phyloP scores from a whole-genome alignment of 2,329 filamentous ascomycete species.

The Diatrype stigma region DNA sequence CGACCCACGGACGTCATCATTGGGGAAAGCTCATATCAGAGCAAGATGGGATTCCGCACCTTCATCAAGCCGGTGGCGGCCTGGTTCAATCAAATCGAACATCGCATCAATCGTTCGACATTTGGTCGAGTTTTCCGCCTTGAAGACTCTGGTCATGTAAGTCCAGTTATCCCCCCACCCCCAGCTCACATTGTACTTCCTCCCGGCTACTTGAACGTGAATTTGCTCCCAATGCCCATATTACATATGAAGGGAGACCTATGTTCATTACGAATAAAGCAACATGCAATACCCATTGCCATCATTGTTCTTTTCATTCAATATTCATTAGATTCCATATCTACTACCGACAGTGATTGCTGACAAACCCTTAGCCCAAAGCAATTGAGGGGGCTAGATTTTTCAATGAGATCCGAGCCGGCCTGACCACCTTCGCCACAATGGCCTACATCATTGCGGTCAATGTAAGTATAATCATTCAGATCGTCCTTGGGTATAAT shows the following conservation, averaged over 20 bases:
- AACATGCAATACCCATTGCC: background rate
- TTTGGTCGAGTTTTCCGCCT: constrained; percentile 58
- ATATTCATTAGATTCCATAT: background rate
- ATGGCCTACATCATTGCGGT: constrained; percentile 85
- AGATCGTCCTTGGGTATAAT: too few relatives aligned
- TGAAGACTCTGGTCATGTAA: constrained; percentile 61
- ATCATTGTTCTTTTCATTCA: background rate
- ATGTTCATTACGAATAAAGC: too few relatives aligned
- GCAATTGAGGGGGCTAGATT: constrained; percentile 67
- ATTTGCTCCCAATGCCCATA: background rate
- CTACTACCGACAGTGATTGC: background rate
- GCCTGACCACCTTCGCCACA: constrained; percentile 73
- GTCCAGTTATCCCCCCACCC: constrained; percentile 16
- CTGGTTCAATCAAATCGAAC: constrained; percentile 20
- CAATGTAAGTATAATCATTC: constrained; percentile 42
- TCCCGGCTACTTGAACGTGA: too few relatives aligned
- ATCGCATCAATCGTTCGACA: constrained; percentile 30
- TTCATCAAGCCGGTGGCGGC: constrained; percentile 4
- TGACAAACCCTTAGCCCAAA: constrained; percentile 46
- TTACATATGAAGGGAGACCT: too few relatives aligned
- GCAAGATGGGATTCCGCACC: background rate
- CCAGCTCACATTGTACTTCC: too few relatives aligned
- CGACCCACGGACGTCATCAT: background rate
- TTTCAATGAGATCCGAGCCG: constrained; percentile 73
- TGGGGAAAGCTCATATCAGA: background rate